Percentiles rank a stretch among this genome's conserved stretches.
Evolutionary conservation across 768 basidiomycete genomes (phyloP).

Genomic region (Mycena rebaudengoi): DNA sequence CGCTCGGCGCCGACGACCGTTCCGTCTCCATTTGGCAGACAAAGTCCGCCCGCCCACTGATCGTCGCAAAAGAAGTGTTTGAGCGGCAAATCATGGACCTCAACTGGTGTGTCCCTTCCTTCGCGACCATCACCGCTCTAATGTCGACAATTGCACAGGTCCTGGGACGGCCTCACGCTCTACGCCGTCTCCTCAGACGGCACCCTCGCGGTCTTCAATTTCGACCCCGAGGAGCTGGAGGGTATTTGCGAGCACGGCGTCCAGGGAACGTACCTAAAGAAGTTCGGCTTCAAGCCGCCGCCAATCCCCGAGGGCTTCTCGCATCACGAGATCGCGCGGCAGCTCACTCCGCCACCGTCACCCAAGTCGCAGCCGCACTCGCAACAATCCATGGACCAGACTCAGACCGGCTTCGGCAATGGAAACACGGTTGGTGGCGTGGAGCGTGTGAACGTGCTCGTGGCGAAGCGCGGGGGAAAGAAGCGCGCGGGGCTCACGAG

Average conservation of each 20-base stretch:
- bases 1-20: slow-evolving; percentile 92
- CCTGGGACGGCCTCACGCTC: slow-evolving; percentile 88
- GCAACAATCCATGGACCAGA: slow-evolving; percentile 30
- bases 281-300: slow-evolving; percentile 78
- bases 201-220: slow-evolving; percentile 88
- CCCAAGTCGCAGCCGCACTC: slow-evolving; percentile 47
- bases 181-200: slow-evolving; percentile 98
- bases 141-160: slow-evolving; percentile 59
- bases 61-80: slow-evolving; percentile 94
- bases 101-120: slow-evolving; percentile 73
- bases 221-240: slow-evolving; percentile 81
- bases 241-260: slow-evolving; percentile 79
- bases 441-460: slow-evolving; percentile 75
- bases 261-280: slow-evolving; percentile 82
- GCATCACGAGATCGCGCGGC: slow-evolving; percentile 50
- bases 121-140: slow-evolving; percentile 12
- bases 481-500: slow-evolving; percentile 55
- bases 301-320: slow-evolving; percentile 78
- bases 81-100: slow-evolving; percentile 95
- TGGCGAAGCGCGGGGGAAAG: slow-evolving; percentile 76
- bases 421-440: slow-evolving; percentile 50
- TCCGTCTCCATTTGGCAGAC: slow-evolving; percentile 98
- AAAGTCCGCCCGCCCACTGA: slow-evolving; percentile 87
- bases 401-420: slow-evolving; percentile 53
- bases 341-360: slow-evolving; percentile 60